Evolutionary conservation across 2,329 filamentous ascomycete species (phyloP), one percentile per base, ranked within the genome.

Genomic region (Colletotrichum gloeosporioides): DNA sequence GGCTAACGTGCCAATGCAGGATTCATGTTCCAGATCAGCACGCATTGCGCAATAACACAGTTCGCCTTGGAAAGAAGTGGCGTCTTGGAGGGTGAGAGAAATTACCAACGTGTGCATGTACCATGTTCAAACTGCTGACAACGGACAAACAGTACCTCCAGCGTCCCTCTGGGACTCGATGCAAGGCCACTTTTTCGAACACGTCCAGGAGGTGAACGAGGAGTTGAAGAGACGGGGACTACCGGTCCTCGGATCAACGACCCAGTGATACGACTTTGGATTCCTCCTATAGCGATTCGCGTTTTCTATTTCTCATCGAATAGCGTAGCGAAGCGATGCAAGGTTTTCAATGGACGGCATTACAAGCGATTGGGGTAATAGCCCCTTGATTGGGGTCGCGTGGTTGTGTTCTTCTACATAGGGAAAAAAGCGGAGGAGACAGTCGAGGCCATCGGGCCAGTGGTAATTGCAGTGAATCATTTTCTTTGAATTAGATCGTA

Each of bases 1-100:
- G 66, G 82, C 85, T 57, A 59, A 84, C 65, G n/a, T 25, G 63
- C 87, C 70, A 82, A 82, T 34, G 15, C 36, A 80, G 79, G 77
- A 3, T 81, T 82, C 62, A 81, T 82, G 80, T 80, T 81, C 72
- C 80, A 81, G 16, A 73, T 81, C 36, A 79, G 78, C 32, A 79
- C 78, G 5, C 80, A 81, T 39, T 76, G 80, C 39, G 79, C 77
- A 16, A 71, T 81, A n/a, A 82, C 80, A 49, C 79, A 77, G 68
- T 82, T 75, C n/a, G 75, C 72, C 12, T 15, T 77, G 25, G 75
- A 76, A 32, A 66, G 75, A 44, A 77, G 66, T 55, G 77, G 79
- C 6, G 78, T 78, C 25, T 29, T 79, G 13, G 69, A 79, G 69
- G 71, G 78, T 77, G 64, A 72, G 73, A 13, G n/a, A 32, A 12